Evolutionary conservation across 2,329 filamentous ascomycete genomes (phyloP).

Genomic region (Nemania diffusa): DNA sequence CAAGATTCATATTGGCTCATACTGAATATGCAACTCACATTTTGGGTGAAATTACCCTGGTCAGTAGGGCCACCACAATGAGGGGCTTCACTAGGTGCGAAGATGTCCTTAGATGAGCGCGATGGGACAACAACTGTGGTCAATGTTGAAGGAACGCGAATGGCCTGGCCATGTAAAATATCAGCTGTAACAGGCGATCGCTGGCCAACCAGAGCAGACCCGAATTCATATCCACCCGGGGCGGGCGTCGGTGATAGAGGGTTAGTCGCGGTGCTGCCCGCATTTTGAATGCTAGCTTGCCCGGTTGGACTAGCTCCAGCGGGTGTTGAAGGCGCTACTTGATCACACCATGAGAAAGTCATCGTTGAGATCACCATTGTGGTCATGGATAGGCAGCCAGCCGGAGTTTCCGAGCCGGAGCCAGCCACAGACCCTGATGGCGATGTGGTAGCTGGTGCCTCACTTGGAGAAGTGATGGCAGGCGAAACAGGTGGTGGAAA

Average conservation of each 20-base stretch:
- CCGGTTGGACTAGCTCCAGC: conserved; percentile 22
- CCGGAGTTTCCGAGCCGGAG: conserved; percentile 29
- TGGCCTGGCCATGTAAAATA: neutral
- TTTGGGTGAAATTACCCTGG: conserved; percentile 45
- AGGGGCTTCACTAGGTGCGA: conserved; percentile 31
- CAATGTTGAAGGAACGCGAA: conserved; percentile 40
- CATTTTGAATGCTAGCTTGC: conserved; percentile 23
- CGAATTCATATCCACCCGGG: conserved; percentile 43
- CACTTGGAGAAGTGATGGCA: conserved; percentile 8
- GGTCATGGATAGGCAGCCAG: conserved; percentile 44
- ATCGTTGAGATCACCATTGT: conserved; percentile 44
- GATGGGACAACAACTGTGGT: conserved; percentile 42
- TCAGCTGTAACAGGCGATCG: conserved; percentile 35
- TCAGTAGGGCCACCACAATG: conserved; percentile 43
- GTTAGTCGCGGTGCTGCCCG: conserved; percentile 1
- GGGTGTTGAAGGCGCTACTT: conserved; percentile 39
- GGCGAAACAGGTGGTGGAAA: conserved; percentile 41
- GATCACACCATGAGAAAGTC: conserved; percentile 48
- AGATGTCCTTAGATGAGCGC: conserved; percentile 13
- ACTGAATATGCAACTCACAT: conserved; percentile 40
- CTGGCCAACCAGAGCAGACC: conserved; percentile 30
- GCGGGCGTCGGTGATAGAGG: conserved; percentile 26
- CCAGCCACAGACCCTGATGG: conserved; percentile 7
- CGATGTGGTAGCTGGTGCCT: conserved; percentile 27
- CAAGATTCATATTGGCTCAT: neutral